These are phyloP conservation scores for Allium fistulosum DNA, from an alignment of 106 monocot species.

Conservation along the genomic window DNA sequence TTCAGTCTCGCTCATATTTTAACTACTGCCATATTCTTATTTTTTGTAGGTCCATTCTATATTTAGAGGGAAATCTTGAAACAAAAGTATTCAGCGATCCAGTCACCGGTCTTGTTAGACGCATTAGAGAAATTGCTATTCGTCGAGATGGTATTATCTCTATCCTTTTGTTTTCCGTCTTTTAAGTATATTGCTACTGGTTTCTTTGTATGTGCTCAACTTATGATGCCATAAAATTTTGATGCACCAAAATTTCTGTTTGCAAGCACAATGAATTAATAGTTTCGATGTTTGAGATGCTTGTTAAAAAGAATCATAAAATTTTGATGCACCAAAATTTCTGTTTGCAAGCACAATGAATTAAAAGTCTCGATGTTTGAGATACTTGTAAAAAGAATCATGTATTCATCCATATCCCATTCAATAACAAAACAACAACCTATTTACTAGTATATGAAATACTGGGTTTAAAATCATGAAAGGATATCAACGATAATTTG, in stretches of 20 bases:
- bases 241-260: background rate
- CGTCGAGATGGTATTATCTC: conserved; percentile 56
- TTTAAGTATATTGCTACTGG: background rate
- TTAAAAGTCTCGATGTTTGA: background rate
- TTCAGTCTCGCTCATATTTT: background rate
- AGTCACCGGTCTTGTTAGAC: conserved; percentile 64
- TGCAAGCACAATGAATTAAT: background rate
- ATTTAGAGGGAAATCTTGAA: conserved; percentile 82
- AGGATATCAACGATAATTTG: no score
- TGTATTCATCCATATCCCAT: no score
- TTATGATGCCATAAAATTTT: background rate
- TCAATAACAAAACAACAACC: no score
- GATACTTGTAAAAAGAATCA: no score
- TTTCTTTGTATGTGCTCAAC: background rate
- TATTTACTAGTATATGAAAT: background rate
- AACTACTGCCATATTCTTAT: background rate
- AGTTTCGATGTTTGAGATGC: background rate
- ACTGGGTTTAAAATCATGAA: no score
- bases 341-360: background rate
- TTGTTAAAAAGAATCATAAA: no score
- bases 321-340: background rate
- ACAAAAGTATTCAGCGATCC: conserved; percentile 81
- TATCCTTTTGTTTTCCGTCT: background rate
- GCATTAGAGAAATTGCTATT: conserved; percentile 80
- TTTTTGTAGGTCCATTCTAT: conserved; percentile 41